Evolutionary conservation across 1,139 yeast genomes (phyloP), one percentile per base, ranked within the genome.

Genomic region (Sugiyamaella xylanicola): DNA sequence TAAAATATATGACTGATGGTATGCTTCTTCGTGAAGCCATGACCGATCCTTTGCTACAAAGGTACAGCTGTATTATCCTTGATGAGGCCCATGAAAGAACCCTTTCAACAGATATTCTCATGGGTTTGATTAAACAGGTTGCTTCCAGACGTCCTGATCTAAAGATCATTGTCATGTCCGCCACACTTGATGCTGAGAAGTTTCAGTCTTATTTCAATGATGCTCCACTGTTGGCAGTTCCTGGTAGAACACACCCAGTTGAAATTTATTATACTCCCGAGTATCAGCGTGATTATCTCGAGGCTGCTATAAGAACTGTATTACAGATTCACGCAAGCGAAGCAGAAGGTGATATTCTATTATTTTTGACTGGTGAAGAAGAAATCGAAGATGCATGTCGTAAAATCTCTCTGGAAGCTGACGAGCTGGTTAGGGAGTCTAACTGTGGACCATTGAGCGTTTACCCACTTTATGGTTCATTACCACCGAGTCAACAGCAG

Each of bases 21-120:
- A 92, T 93, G 97, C 80, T 93, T 56, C 77, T 93, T 64, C 82
- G 98, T 68, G 99, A 93, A 74, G 98, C 98, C 36, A 92, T 93
- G 98, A 95, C 87, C 61, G 99, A 93, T 71, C 97, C 91, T 63
- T 81, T 85, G 59, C 78, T 93, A 68, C 75, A 77, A 5, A 79
- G 87, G 60, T 93, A 93, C 72, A 86, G 96, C 20, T 92, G 97
- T 68, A 87, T 93, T 59, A 91, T 93, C 63, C 77, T 93, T 60
- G 99, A 93, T 80, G 99, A 93, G 77, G 99, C 99, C 54, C 99
- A 93, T 77, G 99, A 93, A 74, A 85, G 99, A 71, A 93, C 99
- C 0, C 78, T 93, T 65, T 92, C 98, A 25, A 93, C 99, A 0
- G 99, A 93, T 81, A 93, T 93, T 58, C 77, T 93, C 64, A 92